Evolutionary conservation across 768 basidiomycete species (phyloP), one percentile per base, ranked within the genome.

Genomic region (Mrakia frigida): DNA sequence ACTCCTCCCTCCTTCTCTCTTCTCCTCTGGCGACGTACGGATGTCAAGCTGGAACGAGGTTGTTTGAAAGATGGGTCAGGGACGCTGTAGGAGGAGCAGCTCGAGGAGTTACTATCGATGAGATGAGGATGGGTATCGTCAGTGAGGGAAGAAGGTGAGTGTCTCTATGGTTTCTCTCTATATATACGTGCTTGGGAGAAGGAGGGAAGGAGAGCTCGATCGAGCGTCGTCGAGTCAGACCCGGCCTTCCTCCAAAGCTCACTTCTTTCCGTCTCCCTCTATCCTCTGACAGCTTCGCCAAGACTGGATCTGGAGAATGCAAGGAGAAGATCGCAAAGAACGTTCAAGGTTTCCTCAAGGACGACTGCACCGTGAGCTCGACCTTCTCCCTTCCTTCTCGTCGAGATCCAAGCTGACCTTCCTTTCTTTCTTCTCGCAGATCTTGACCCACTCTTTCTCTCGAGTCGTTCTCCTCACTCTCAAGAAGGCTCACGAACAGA

Each of bases 361-460:
- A 99, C 81, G 94, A 93, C 71, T 81, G 81, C 82, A 93, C 92
- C 11, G 92, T 86, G 73, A 73, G 84, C 46, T 50, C 46, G 46
- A 50, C 18, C 18, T 50, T 81, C 31, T 52, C 28, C 53, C 31
- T 53, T 31, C 13, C 37, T 37, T n/a, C n/a, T 61, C n/a, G 9
- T 39, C 60, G 6, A 14, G 25, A 18, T 50, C 13, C 31, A 56
- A 74, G 43, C 78, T 74, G 39, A 46, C 71, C 73, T 13, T 18
- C 21, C 61, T 21, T 9, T 35, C 13, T 33, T 70, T 72, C 79
- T 78, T 69, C 79, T 78, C 39, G 77, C 82, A 98, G 93, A 94
- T 99, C 82, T 88, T 99, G 76, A 98, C 94, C 3, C 97, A 99
- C 84, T 94, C 93, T 46, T 95, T 95, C 85, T 98, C 94, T 35